Evolutionary conservation across 2,329 filamentous ascomycete species (phyloP).

Genomic region (Cercospora beticola): DNA sequence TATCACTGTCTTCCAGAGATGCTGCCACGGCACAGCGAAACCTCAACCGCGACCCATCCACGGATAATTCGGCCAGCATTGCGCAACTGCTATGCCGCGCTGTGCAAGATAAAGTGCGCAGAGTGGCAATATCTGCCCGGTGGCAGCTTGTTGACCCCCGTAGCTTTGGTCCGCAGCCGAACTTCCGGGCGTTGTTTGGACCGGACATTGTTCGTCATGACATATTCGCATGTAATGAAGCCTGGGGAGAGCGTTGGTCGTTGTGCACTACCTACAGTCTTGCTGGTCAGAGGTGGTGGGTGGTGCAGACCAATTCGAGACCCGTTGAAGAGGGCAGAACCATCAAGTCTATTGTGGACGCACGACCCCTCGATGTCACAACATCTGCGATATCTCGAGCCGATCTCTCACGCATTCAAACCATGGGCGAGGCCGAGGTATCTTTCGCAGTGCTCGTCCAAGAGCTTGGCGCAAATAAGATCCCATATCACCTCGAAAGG

Average conservation of each 20-base stretch:
- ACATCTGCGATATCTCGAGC: conserved; percentile 19
- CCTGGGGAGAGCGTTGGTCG: conserved; percentile 72
- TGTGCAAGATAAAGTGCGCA: conserved; percentile 61
- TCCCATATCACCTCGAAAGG: conserved; percentile 28
- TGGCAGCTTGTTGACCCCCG: conserved; percentile 59
- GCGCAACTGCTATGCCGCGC: conserved; percentile 17
- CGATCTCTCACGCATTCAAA: conserved; percentile 39
- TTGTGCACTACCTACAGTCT: conserved; percentile 69
- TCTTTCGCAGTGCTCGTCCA: conserved; percentile 32
- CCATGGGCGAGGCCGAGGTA: conserved; percentile 40
- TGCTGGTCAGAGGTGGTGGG: conserved; percentile 76
- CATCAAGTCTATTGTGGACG: conserved; percentile 23
- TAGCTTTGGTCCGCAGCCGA: conserved; percentile 43
- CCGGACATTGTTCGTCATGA: conserved; percentile 63
- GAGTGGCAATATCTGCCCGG: conserved; percentile 60
- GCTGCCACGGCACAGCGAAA: conserved; percentile 58
- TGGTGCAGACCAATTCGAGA: conserved; percentile 60
- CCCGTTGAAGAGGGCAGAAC: conserved; percentile 9
- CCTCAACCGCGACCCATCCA: conserved; percentile 61
- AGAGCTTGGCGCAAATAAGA: conserved; percentile 26
- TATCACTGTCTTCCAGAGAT: conserved; percentile 57
- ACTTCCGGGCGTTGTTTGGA: conserved; percentile 61
- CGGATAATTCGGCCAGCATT: conserved; percentile 14
- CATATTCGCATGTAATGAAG: conserved; percentile 65
- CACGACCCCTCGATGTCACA: conserved; percentile 16